Evolutionary conservation across 2,329 filamentous ascomycete species (phyloP).

Genomic region (Epichloe glyceriae): DNA sequence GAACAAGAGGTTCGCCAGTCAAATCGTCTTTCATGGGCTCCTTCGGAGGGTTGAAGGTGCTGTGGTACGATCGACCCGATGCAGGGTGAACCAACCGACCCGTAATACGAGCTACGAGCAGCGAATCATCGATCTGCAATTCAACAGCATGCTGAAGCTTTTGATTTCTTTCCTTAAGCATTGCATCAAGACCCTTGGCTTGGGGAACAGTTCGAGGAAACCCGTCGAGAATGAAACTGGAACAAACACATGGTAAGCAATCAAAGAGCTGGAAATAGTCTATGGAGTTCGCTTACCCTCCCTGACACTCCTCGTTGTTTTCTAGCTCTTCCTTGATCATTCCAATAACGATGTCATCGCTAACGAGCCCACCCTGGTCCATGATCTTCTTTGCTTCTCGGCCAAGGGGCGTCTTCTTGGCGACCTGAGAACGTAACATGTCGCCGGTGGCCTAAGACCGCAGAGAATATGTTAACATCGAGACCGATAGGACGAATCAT

Average conservation of each 20-base stretch:
- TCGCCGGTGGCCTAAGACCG: conserved; percentile 74
- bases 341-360: conserved; percentile 97
- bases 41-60: conserved; percentile 97
- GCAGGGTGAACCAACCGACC: conserved; percentile 92
- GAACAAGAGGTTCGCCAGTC: conserved; percentile 90
- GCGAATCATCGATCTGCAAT: conserved; percentile 88
- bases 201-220: conserved; percentile 96
- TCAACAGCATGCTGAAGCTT: conserved; percentile 90
- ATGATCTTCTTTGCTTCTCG: conserved; percentile 99
- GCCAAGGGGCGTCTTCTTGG: conserved; percentile 90
- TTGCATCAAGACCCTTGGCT: conserved; percentile 85
- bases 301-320: conserved; percentile 88
- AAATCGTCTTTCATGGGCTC: conserved; percentile 87
- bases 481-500: background rate
- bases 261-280: background rate
- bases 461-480: background rate
- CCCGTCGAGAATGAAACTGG: conserved; percentile 94
- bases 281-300: conserved; percentile 52
- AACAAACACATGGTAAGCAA: conserved; percentile 4
- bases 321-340: conserved; percentile 99
- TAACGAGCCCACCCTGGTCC: conserved; percentile 94
- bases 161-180: conserved; percentile 68
- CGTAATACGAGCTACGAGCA: conserved; percentile 91
- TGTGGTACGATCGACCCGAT: conserved; percentile 94
- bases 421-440: conserved; percentile 97